These are phyloP conservation scores for Alternaria longipes DNA, from an alignment of 2,329 filamentous ascomycete species.

Conservation along the genomic window DNA sequence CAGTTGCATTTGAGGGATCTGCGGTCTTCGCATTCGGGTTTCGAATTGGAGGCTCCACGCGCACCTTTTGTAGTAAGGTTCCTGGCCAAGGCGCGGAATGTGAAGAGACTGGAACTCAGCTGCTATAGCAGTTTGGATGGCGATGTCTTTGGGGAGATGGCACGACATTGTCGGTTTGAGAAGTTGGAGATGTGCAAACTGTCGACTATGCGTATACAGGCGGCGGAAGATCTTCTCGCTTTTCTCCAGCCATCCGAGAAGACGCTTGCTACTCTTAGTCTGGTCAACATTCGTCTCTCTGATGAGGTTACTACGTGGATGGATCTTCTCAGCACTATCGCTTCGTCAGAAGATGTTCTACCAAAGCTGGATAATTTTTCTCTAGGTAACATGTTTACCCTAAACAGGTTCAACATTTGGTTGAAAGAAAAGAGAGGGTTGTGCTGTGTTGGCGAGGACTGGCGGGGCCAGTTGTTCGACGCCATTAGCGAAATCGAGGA, in stretches of 20 bases:
- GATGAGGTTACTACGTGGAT: conserved; percentile 24
- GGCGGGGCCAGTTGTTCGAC: conserved; percentile 15
- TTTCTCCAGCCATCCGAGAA: conserved; percentile 24
- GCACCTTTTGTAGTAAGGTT: conserved; percentile 42
- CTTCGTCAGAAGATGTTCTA: conserved; percentile 5
- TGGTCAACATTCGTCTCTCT: conserved; percentile 24
- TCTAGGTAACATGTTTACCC: conserved; percentile 23
- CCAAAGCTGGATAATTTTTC: conserved; percentile 18
- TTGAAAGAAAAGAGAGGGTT: conserved; percentile 17
- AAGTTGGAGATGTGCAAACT: conserved; percentile 28
- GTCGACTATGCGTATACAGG: conserved; percentile 26
- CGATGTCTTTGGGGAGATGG: conserved; percentile 36
- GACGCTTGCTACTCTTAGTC: conserved; percentile 20
- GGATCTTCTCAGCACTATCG: conserved; percentile 23
- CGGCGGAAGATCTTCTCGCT: conserved; percentile 17
- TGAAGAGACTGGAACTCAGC: conserved; percentile 29
- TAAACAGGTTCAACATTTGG: background rate
- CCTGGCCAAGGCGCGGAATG: conserved; percentile 31
- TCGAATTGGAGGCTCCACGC: conserved; percentile 28
- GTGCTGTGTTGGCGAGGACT: conserved; percentile 11
- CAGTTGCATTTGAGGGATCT: conserved; percentile 41
- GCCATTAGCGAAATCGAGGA: conserved; percentile 7
- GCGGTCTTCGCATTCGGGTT: conserved; percentile 34
- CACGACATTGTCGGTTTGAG: conserved; percentile 28
- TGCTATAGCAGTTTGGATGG: conserved; percentile 37